These are phyloP conservation scores for Sophora flavescens DNA, from an alignment of 306 rosid genomes.

Conservation along the genomic window DNA sequence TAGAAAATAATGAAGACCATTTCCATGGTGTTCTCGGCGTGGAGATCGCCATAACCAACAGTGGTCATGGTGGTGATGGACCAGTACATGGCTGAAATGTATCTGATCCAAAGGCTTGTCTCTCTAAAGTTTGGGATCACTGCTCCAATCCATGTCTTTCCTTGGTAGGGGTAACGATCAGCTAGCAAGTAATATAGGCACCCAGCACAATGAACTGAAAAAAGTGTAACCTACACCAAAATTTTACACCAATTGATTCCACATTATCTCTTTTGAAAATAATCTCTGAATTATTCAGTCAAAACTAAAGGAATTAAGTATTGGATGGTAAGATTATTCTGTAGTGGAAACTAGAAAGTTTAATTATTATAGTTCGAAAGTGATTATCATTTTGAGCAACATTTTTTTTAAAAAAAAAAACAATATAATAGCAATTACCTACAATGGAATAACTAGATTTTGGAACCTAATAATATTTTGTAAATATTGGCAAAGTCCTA, in stretches of 20 bases:
- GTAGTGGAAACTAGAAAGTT: too few relatives aligned
- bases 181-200: slow-evolving; percentile 90
- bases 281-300: not conserved
- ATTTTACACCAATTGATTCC: slow-evolving; percentile 11
- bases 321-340: too few relatives aligned
- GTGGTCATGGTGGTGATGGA: slow-evolving; percentile 95
- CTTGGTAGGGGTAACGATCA: slow-evolving; percentile 69
- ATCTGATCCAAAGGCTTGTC: slow-evolving; percentile 70
- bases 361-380: too few relatives aligned
- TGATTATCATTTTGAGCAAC: not conserved
- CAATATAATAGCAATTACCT: too few relatives aligned
- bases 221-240: slow-evolving; percentile 70
- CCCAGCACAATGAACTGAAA: slow-evolving; percentile 82
- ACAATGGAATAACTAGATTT: too few relatives aligned
- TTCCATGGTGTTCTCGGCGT: slow-evolving; percentile 81
- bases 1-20: slow-evolving; percentile 87
- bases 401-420: not conserved
- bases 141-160: slow-evolving; percentile 90
- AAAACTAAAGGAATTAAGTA: not conserved
- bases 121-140: slow-evolving; percentile 72
- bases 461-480: too few relatives aligned
- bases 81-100: slow-evolving; percentile 88
- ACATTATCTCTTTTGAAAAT: not conserved
- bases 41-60: slow-evolving; percentile 96
- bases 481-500: too few relatives aligned